Conservation (phyloP, 73 alveolate genomes). For the Diophrys sp. region DNA sequence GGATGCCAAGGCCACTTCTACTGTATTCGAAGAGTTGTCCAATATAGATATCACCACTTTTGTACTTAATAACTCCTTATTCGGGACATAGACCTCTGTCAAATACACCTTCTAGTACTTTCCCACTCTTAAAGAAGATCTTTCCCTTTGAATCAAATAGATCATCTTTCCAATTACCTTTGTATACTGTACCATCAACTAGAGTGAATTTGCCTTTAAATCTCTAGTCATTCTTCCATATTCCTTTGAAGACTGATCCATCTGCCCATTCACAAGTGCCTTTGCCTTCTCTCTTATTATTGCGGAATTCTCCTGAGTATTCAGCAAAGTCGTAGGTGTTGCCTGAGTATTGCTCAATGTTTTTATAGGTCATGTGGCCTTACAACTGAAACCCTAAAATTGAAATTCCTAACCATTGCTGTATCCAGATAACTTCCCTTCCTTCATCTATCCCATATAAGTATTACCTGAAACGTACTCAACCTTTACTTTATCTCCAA, state of each 20-base stretch:
- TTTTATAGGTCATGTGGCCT: neutral
- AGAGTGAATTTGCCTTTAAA: slow-evolving; percentile 32
- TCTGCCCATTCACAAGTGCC: slow-evolving; percentile 54
- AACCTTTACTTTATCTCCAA: slow-evolving; percentile 25
- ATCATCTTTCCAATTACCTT: slow-evolving; percentile 44
- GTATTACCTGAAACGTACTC: slow-evolving; percentile 22
- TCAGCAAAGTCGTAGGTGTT: slow-evolving; percentile 43
- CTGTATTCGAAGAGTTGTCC: slow-evolving; percentile 20
- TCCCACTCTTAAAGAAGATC: slow-evolving; percentile 6
- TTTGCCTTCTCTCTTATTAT: slow-evolving; percentile 59
- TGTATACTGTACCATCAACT: slow-evolving; percentile 47
- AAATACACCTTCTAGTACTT: slow-evolving; percentile 7
- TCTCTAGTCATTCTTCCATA: slow-evolving; percentile 44
- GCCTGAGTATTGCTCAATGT: neutral
- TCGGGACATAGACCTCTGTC: slow-evolving; percentile 16
- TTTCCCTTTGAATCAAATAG: slow-evolving; percentile 46
- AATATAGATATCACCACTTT: slow-evolving; percentile 14
- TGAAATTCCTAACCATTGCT: slow-evolving; percentile 8
- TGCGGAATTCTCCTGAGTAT: slow-evolving; percentile 48
- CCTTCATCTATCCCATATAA: slow-evolving; percentile 26
- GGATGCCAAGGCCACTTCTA: slow-evolving; percentile 4
- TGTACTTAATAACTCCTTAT: slow-evolving; percentile 14
- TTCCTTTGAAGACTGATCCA: slow-evolving; percentile 52
- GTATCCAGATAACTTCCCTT: slow-evolving; percentile 30
- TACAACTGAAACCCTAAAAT: neutral